Percentiles rank a stretch among this genome's conserved stretches.
These are phyloP conservation scores for Talaromyces sp. DNA, from an alignment of 2,329 filamentous ascomycete species.

Conservation along the genomic window DNA sequence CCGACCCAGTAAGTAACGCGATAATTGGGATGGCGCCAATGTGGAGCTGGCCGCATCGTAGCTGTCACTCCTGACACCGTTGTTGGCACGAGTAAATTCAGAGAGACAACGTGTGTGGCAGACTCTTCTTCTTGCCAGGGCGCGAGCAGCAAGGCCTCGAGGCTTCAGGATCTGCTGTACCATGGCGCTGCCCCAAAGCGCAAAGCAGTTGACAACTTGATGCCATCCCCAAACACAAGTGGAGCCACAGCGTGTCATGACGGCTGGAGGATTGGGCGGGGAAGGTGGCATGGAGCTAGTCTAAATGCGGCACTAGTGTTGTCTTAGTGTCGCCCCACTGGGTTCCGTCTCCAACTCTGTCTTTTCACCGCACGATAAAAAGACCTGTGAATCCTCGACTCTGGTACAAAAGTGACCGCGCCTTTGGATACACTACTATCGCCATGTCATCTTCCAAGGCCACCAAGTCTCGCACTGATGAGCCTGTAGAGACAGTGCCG, in stretches of 20 bases:
- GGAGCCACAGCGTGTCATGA: background rate
- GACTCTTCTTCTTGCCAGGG: background rate
- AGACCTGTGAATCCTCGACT: background rate
- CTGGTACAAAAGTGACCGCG: background rate
- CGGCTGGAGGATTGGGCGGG: background rate
- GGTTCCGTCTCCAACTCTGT: background rate
- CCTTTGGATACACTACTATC: background rate
- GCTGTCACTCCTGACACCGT: background rate
- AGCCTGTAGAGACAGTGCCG: background rate
- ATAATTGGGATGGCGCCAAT: constrained; percentile 23
- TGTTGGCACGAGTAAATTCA: background rate
- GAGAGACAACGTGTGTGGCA: background rate
- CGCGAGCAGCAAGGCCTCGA: background rate
- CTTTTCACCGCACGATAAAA: background rate
- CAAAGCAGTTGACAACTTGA: background rate
- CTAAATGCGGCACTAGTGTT: background rate
- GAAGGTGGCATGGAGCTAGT: background rate
- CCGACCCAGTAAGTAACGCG: constrained; percentile 28
- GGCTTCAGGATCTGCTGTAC: background rate
- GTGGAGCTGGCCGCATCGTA: constrained; percentile 2
- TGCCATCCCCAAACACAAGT: background rate
- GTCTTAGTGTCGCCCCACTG: background rate
- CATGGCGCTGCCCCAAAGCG: background rate
- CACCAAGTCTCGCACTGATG: background rate
- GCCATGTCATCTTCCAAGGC: constrained; percentile 6